These are phyloP conservation scores for Spizellomyces punctatus DNA, from an alignment of 192 early-diverging fungal species.

Conservation along the genomic window DNA sequence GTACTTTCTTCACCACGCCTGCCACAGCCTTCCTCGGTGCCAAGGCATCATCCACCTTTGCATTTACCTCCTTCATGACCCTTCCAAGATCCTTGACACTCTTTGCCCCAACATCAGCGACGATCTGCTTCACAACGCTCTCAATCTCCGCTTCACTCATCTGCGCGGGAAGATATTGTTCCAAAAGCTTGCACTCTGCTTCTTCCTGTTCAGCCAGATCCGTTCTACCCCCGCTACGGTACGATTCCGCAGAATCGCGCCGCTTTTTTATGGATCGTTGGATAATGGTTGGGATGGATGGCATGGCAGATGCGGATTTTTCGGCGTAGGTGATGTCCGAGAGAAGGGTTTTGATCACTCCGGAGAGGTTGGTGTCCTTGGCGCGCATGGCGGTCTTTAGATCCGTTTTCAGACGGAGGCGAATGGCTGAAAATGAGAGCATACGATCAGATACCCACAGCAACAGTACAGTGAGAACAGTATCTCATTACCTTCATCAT, in stretches of 20 bases:
- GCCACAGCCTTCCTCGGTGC: constrained; percentile 80
- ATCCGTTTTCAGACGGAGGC: constrained; percentile 65
- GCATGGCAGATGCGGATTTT: constrained; percentile 59
- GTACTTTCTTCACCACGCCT: constrained; percentile 73
- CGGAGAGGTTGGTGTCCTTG: constrained; percentile 64
- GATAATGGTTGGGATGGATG: constrained; percentile 66
- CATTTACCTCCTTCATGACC: constrained; percentile 77
- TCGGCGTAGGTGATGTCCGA: constrained; percentile 78
- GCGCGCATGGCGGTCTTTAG: constrained; percentile 80
- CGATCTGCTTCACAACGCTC: constrained; percentile 53
- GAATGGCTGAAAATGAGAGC: not conserved
- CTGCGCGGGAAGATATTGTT: constrained; percentile 76
- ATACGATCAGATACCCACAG: not conserved
- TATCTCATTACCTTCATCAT: no score
- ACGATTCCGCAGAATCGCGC: constrained; percentile 73
- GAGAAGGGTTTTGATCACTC: constrained; percentile 74
- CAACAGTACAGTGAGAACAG: no score
- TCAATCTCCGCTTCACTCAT: constrained; percentile 75
- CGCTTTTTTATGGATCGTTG: constrained; percentile 83
- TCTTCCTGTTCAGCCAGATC: constrained; percentile 77
- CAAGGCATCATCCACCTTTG: constrained; percentile 61
- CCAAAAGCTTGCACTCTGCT: constrained; percentile 47
- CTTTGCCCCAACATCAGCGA: constrained; percentile 56
- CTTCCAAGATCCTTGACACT: constrained; percentile 78
- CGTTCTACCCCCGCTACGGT: constrained; percentile 61